phyloP scores from a whole-genome alignment of 2,329 filamentous ascomycete species.

The Fusarium sublunatum region DNA sequence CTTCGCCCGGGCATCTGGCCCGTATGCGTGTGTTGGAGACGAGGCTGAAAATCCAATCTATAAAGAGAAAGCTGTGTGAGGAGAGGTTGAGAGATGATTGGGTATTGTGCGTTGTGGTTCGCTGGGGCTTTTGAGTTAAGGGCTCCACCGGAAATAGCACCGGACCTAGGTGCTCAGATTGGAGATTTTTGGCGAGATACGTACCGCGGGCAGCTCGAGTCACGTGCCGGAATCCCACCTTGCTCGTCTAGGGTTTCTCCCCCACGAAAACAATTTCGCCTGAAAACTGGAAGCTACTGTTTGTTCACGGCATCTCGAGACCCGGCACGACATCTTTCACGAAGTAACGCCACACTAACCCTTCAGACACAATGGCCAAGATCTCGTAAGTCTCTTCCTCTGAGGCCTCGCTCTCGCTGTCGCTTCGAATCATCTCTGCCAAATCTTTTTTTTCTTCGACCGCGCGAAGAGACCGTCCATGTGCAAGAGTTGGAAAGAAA shows the following conservation, averaged over 20 bases:
- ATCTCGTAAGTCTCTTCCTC: constrained; percentile 63
- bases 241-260: constrained; percentile 55
- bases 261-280: constrained; percentile 45
- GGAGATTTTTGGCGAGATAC: too few relatives aligned
- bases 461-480: background rate
- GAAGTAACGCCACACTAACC: constrained; percentile 56
- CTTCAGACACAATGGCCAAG: constrained; percentile 71
- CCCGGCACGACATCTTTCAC: constrained; percentile 52
- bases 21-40: constrained; percentile 22
- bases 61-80: background rate
- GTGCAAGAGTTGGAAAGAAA: constrained; percentile 25
- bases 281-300: constrained; percentile 33
- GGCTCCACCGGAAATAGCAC: background rate
- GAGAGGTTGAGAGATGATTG: constrained; percentile 3
- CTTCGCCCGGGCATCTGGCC: constrained; percentile 60
- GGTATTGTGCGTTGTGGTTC: constrained; percentile 4
- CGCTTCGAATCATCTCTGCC: constrained; percentile 31
- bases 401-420: constrained; percentile 9
- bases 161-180: background rate
- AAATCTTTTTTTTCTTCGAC: constrained; percentile 18
- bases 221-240: constrained; percentile 48
- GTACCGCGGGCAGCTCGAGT: constrained; percentile 14
- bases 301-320: constrained; percentile 53
- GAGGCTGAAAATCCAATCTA: accelerated
- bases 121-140: constrained; percentile 8